Evolutionary conservation across 2,329 filamentous ascomycete species (phyloP).

Genomic region (Xylaria arbuscula): DNA sequence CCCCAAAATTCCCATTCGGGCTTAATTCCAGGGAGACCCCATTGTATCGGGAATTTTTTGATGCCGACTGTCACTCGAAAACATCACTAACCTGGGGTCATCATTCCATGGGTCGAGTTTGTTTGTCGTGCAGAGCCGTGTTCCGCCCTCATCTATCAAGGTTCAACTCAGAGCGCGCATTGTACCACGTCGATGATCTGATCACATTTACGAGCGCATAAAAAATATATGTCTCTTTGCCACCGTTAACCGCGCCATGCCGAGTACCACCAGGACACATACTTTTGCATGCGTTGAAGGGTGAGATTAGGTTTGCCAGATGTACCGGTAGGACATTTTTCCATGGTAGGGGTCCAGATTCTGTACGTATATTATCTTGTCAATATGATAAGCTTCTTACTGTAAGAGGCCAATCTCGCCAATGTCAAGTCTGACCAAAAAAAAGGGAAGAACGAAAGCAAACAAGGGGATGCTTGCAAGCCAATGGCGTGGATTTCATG

Average conservation of each 20-base stretch:
- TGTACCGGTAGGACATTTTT: conserved; percentile 25
- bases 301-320: conserved; percentile 8
- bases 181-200: conserved; percentile 32
- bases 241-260: conserved; percentile 19
- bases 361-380: conserved; percentile 4
- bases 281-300: conserved; percentile 2
- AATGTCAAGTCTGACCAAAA: conserved; percentile 19
- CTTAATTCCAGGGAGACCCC: background rate
- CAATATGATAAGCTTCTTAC: conserved; percentile 26
- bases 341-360: conserved; percentile 13
- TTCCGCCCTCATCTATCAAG: background rate
- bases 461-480: conserved; percentile 23
- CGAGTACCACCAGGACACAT: conserved; percentile 12
- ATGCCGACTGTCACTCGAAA: background rate
- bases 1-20: background rate
- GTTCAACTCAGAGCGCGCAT: background rate
- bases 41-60: background rate
- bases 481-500: conserved; percentile 31
- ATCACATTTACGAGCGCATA: conserved; percentile 17
- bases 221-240: background rate
- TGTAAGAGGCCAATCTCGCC: conserved; percentile 16
- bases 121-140: background rate
- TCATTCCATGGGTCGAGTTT: conserved; percentile 5
- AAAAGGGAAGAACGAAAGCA: conserved; percentile 16
- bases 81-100: background rate